These are phyloP conservation scores for Biscogniauxia mediterranea DNA, from an alignment of 2,329 filamentous ascomycete genomes.

Conservation along the genomic window DNA sequence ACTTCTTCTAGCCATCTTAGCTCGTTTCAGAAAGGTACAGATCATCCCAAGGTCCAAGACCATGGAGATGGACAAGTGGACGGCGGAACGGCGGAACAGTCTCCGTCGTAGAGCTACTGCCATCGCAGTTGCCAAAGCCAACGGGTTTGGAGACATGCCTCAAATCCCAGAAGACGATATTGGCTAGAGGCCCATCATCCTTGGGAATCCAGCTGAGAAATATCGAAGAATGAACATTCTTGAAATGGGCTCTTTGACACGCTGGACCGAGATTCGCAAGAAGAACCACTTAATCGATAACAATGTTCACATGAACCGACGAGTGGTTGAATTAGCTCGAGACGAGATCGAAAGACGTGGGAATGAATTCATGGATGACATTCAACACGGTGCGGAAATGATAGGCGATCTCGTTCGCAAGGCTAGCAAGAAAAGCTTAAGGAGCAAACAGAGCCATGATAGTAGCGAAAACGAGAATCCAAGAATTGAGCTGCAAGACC, in stretches of 20 bases:
- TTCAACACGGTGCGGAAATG: slow-evolving; percentile 31
- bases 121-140: slow-evolving; percentile 34
- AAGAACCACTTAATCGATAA: slow-evolving; percentile 58
- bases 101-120: slow-evolving; percentile 43
- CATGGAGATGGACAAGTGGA: slow-evolving; percentile 53
- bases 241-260: slow-evolving; percentile 64
- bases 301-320: slow-evolving; percentile 35
- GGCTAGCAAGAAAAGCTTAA: slow-evolving; percentile 34
- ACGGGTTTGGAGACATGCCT: slow-evolving; percentile 25
- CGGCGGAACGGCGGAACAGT: slow-evolving; percentile 48
- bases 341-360: slow-evolving; percentile 29
- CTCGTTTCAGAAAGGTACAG: slow-evolving; percentile 63
- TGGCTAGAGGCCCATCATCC: slow-evolving; percentile 66
- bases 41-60: slow-evolving; percentile 65
- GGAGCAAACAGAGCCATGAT: slow-evolving; percentile 30
- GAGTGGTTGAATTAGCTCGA: slow-evolving; percentile 33
- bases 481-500: slow-evolving; percentile 14
- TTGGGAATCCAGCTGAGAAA: slow-evolving; percentile 69
- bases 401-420: slow-evolving; percentile 33
- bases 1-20: slow-evolving; percentile 59
- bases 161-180: slow-evolving; percentile 52
- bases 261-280: slow-evolving; percentile 71
- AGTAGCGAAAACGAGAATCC: slow-evolving; percentile 28
- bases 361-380: slow-evolving; percentile 26
- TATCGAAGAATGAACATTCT: slow-evolving; percentile 68